Evolutionary conservation across 2,329 filamentous ascomycete genomes (phyloP), one percentile per base, ranked within the genome.

Genomic region (Arthrobotrys entomopaga): DNA sequence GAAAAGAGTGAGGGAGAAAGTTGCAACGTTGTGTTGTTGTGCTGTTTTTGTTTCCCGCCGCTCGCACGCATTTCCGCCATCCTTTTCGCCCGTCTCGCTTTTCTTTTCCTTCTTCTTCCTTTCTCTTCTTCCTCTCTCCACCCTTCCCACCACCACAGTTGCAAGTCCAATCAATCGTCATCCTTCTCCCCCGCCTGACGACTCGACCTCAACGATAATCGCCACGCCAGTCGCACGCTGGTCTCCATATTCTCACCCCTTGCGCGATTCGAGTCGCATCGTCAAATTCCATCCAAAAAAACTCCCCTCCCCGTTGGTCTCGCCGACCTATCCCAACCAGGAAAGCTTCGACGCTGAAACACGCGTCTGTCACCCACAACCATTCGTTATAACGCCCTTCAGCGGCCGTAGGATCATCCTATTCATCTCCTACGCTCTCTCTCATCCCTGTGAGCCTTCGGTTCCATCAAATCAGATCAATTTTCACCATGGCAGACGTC

Each of bases 191-290:
- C 58, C 43, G 48, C 59, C 57, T 34, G 42, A 42, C 54, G 50
- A 52, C 49, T 53, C 34, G 40, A 19, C 57, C 38, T 52, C 57
- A 56, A 74, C 26, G 19, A 64, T 57, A 38, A 61, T 60, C 63
- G 63, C 70, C 63, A 46, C 22, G 54, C 20, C 49, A 40, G 59
- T 53, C 70, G 63, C 63, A 22, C 38, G 3, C 24, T 22, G 57
- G 22, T 34, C 54, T 52, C 57, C 24, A 48, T 43, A 20, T 16
- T 52, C n/a, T 64, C 63, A 34, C 53, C 60, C 48, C 13, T 52
- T 64, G 70, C 70, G 70, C 70, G 70, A 74, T 74, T 67, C 70
- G 57, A 74, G 50, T 67, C 70, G 70, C 70, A 57, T 40, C 63
- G 15, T 24, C 43, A 19, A 58, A 57, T 74, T 43, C 22, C 4